Evolutionary conservation across 148 eudicot species (phyloP), one percentile per base, ranked within the genome.

Genomic region (Agrostemma githago): DNA sequence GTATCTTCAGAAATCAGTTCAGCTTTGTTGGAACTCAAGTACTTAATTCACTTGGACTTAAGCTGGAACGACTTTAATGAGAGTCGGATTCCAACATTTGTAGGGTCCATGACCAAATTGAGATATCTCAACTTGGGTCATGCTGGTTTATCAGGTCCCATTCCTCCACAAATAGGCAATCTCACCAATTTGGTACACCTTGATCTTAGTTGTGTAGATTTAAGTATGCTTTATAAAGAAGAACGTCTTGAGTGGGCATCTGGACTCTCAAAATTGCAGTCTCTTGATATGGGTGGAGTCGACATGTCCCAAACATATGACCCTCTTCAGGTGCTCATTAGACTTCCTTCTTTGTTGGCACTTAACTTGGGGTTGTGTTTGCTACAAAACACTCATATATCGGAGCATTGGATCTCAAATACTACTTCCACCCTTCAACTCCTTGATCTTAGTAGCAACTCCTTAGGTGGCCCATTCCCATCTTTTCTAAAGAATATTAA

Each of bases 391-490:
- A 21, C 39, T 21, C 65, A 62, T 20, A 21, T 21, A 21, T 8
- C 65, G 0, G 10, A 62, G 37, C 5, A 6, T 2, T n/a, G 14
- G 54, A 15, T 82, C 85, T 3, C 42, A 39, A 15, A 34, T 26
- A 26, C 34, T 82, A 70, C 54, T 81, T 12, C 84, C 79, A 10
- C 59, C 38, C 72, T 70, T 70, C 59, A 11, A 21, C 60, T 21
- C 41, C 72, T 70, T 48, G 72, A 70, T 70, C 60, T 70, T 34
- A 20, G 41, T 51, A 0, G 0, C 3, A 70, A 51, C 60, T 0
- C 14, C n/a, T 48, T 71, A 7, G 46, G 15, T 26, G 74, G 63
- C 63, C 60, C 63, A 14, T 3, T 71, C 11, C 62, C 62, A 38
- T 14, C n/a, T 4, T 26, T 53, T 37, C 10, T 57, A 2, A 7